Evolutionary conservation across 495 filamentous ascomycete genomes (phyloP).

Genomic region (Penicillium coprophilum): DNA sequence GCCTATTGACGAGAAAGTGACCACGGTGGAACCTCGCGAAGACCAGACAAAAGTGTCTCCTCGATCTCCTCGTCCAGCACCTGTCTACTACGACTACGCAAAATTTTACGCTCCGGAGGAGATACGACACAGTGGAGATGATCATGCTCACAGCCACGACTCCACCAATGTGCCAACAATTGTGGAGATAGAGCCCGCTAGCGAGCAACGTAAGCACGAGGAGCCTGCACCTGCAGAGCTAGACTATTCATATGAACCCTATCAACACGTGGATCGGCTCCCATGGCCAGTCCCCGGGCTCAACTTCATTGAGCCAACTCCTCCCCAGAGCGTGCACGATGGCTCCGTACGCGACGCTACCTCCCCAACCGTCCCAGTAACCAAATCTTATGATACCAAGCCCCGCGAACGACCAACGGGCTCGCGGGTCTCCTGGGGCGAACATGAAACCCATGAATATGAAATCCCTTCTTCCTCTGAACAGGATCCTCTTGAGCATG

Average conservation of each 20-base stretch:
- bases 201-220: conserved; percentile 22
- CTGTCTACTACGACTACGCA: conserved; percentile 42
- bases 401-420: conserved; percentile 33
- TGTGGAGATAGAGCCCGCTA: conserved; percentile 36
- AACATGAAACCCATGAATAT: conserved; percentile 60
- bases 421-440: conserved; percentile 61
- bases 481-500: conserved; percentile 35
- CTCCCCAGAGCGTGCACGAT: conserved; percentile 45
- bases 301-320: conserved; percentile 52
- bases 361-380: conserved; percentile 31
- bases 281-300: conserved; percentile 53
- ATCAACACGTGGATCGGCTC: conserved; percentile 30
- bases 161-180: conserved; percentile 31
- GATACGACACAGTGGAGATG: conserved; percentile 32
- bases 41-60: conserved; percentile 27
- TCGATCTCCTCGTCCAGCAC: conserved; percentile 26
- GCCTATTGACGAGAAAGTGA: conserved; percentile 15
- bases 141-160: conserved; percentile 9
- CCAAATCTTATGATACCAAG: conserved; percentile 22
- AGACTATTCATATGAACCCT: conserved; percentile 28
- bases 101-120: conserved; percentile 46
- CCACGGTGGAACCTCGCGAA: conserved; percentile 11
- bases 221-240: conserved; percentile 12
- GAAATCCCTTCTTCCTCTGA: conserved; percentile 56
- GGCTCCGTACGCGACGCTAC: conserved; percentile 39